Percentiles rank a stretch among this genome's conserved stretches.
These are phyloP conservation scores for Corchorus capsularis DNA, from an alignment of 345 rosid species.

Conservation along the genomic window DNA sequence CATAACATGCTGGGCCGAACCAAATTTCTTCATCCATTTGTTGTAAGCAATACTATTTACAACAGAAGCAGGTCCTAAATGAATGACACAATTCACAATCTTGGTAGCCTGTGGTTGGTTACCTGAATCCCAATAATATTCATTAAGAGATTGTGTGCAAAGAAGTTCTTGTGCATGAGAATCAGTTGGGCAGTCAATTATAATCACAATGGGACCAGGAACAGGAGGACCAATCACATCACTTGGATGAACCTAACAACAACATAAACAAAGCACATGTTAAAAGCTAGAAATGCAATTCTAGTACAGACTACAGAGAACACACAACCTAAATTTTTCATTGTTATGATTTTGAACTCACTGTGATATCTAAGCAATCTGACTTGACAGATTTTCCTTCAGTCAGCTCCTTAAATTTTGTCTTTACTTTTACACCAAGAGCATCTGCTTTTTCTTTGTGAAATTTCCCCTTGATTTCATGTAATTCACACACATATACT, in stretches of 20 bases:
- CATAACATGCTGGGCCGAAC: conserved; percentile 73
- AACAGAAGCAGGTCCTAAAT: conserved; percentile 70
- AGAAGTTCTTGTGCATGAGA: conserved; percentile 52
- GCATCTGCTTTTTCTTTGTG: conserved; percentile 57
- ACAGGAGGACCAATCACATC: conserved; percentile 92
- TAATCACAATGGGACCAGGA: conserved; percentile 80
- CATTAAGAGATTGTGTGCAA: conserved; percentile 43
- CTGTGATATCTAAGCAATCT: conserved; percentile 58
- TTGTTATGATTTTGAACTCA: conserved; percentile 30
- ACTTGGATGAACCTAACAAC: conserved; percentile 73
- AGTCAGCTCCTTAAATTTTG: conserved; percentile 67
- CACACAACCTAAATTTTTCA: background rate
- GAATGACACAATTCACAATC: conserved; percentile 67
- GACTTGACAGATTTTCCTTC: conserved; percentile 79
- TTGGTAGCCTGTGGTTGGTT: conserved; percentile 34
- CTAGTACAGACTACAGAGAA: conserved; percentile 1
- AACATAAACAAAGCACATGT: conserved; percentile 2
- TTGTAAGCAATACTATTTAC: conserved; percentile 51
- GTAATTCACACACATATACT: no score
- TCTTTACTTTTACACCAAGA: conserved; percentile 74
- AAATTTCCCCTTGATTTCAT: background rate
- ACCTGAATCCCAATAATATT: conserved; percentile 44
- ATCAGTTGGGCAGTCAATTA: conserved; percentile 84
- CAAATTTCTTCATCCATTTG: conserved; percentile 76
- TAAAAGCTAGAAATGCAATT: background rate